These are phyloP conservation scores for Cryoendolithus antarcticus DNA, from an alignment of 2,329 filamentous ascomycete genomes.

Conservation along the genomic window DNA sequence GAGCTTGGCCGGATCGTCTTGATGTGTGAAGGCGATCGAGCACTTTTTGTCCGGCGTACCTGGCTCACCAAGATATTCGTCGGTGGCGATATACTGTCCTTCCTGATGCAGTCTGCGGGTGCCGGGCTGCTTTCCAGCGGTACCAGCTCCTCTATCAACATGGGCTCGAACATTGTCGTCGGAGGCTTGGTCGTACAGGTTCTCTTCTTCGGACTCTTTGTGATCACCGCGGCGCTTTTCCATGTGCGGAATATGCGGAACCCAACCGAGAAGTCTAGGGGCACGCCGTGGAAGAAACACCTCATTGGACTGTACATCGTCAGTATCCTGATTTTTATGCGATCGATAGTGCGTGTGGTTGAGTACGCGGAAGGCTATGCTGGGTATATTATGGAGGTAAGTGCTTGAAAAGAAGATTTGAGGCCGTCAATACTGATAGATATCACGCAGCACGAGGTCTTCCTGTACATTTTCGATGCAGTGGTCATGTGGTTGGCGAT, in stretches of 20 bases:
- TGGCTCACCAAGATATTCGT: constrained; percentile 39
- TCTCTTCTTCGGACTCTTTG: constrained; percentile 39
- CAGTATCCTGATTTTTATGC: constrained; percentile 35
- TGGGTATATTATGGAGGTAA: constrained; percentile 28
- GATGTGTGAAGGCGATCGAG: constrained; percentile 28
- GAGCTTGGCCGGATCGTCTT: constrained; percentile 35
- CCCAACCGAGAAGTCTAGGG: constrained; percentile 9
- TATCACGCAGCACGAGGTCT: constrained; percentile 9
- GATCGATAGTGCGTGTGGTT: constrained; percentile 36
- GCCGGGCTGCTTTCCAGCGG: constrained; percentile 28
- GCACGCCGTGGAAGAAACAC: constrained; percentile 26
- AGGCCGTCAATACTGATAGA: constrained; percentile 10
- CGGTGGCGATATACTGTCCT: constrained; percentile 35
- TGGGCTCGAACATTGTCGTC: constrained; percentile 34
- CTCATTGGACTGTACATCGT: constrained; percentile 32
- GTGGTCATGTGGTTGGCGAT: constrained; percentile 13
- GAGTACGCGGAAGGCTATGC: constrained; percentile 36
- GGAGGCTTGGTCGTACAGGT: constrained; percentile 39
- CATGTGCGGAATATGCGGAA: constrained; percentile 14
- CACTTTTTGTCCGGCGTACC: constrained; percentile 30
- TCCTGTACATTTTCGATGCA: constrained; percentile 18
- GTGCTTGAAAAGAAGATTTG: constrained; percentile 9
- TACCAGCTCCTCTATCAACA: constrained; percentile 20
- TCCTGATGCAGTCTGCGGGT: constrained; percentile 33
- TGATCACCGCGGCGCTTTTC: constrained; percentile 21